Evolutionary conservation across 2,329 filamentous ascomycete genomes (phyloP), one percentile per base, ranked within the genome.

Genomic region (Cladophialophora exuberans): DNA sequence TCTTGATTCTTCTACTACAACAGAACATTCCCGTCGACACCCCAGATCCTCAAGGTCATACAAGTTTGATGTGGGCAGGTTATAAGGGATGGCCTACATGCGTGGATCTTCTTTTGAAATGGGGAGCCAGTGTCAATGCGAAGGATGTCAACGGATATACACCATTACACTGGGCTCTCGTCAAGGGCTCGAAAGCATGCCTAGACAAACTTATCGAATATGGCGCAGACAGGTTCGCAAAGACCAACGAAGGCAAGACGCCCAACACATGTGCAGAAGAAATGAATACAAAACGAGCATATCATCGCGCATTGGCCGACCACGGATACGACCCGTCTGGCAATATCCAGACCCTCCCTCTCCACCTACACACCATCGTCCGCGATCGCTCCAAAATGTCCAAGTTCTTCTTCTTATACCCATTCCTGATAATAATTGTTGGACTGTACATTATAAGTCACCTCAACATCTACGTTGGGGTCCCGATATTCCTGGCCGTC

Each of bases 11-110:
- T 1, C 83, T 99, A 6, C 82, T 99, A 20, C 94, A 99, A 74
- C 92, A 97, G 69, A 91, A 94, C 68, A 94, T 99, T 57, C 90
- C 91, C 13, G 90, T 99, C 59, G 94, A 99, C 69, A 88, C 94
- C 4, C 81, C 87, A 49, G 94, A 99, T 73, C 84, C 84, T 46
- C 93, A 91, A 69, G 90, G 92, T 4, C 95, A 99, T 72, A 97
- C 94, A 1, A 88, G 87, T 57, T 80, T 99, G 58, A 99, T 99
- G 94, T 99, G 94, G 94, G 90, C 94, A 15, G 93, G 93, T 13
- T 99, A 99, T 77, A 99, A 99, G 73, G 94, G 95, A 30, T 97
- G 87, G 69, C 90, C 93, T 0, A 86, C 88, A 42, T 96, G 90
- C 65, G 93, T 97, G 43, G 94, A 97, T 69, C 73, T 97, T 38